Base-by-base conservation (phyloP, 2,329 filamentous ascomycete genomes). In the Arachnomyces sp. region DNA sequence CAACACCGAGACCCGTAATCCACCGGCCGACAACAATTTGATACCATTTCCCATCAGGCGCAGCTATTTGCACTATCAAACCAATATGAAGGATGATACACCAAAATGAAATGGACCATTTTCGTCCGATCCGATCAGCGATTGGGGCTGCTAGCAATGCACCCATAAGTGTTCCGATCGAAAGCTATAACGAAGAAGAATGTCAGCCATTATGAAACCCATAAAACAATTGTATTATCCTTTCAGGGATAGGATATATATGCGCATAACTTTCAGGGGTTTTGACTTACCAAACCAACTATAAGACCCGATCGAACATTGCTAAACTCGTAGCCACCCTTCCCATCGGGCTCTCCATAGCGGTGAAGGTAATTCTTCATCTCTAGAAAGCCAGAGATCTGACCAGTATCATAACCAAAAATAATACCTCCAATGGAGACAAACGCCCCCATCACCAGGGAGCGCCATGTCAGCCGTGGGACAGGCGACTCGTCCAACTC, bases 391-490 rank as follows among this genome's bases (percentile, higher is more conserved):
- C 66, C 65, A 25, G 64, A 56, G 46, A 69, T 65, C 54, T 68
- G 64, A 49, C 64, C 62, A 56, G 49, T 43, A 40, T 51, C 43
- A 31, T 67, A 68, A 47, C 65, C 65, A 48, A 68, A 68, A 42
- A 68, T 63, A 49, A 70, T 64, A 45, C 67, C 66, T 47, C 67
- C 66, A 62, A 70, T 69, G 4, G 65, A 68, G 31, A 67, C 66
- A 41, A 68, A 56, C 30, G 69, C 36, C 36, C 65, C 65, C 45
- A 70, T 60, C 43, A 65, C 55, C 43, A 66, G 58, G 1, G 65
- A 63, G 4, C 62, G 59, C 54, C 59, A 59, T 42, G 67, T 69
- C 38, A 70, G 42, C 35, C 65, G 63, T 28, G 59, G 57, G 45
- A 68, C 58, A 11, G 66, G 65, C 34, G 63, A 63, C 31, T 68